Evolutionary conservation across 2,329 filamentous ascomycete species (phyloP).

Genomic region (Botrytis cinerea): DNA sequence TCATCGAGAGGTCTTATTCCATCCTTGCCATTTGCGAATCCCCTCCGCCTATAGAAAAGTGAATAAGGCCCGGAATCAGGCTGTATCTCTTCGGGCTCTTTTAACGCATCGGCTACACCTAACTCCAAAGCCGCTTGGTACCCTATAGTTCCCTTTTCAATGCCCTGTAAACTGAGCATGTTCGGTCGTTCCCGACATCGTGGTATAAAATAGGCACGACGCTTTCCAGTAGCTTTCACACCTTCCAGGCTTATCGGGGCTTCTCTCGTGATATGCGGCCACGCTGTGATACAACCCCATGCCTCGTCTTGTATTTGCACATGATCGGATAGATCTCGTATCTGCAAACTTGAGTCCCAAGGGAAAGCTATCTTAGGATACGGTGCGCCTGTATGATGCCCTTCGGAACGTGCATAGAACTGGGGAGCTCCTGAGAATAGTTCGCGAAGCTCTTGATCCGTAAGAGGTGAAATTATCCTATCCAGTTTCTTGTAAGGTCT

Average conservation of each 20-base stretch:
- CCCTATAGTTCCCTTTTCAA: constrained; percentile 71
- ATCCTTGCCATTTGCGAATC: constrained; percentile 42
- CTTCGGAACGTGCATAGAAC: constrained; percentile 63
- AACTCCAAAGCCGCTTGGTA: constrained; percentile 69
- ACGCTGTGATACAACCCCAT: constrained; percentile 64
- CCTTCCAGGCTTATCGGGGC: constrained; percentile 47
- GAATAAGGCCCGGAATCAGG: constrained; percentile 28
- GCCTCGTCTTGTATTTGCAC: constrained; percentile 63
- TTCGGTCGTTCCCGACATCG: constrained; percentile 51
- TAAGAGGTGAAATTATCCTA: constrained; percentile 61
- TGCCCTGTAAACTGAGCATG: constrained; percentile 71
- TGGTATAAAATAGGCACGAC: constrained; percentile 37
- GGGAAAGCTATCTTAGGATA: constrained; percentile 67
- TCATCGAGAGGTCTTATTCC: constrained; percentile 58
- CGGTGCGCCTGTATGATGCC: constrained; percentile 59
- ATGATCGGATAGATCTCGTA: constrained; percentile 66
- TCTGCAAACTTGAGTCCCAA: constrained; percentile 63
- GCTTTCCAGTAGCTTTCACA: constrained; percentile 29
- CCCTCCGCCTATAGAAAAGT: constrained; percentile 33
- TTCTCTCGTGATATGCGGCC: constrained; percentile 60
- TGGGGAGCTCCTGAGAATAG: constrained; percentile 77
- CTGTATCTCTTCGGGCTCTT: constrained; percentile 55
- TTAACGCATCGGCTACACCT: constrained; percentile 62
- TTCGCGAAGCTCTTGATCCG: constrained; percentile 62
- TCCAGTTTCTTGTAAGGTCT: constrained; percentile 43